These are phyloP conservation scores for Tetrastigma voinierianum DNA, from an alignment of 164 flowering plant genomes.

Conservation along the genomic window DNA sequence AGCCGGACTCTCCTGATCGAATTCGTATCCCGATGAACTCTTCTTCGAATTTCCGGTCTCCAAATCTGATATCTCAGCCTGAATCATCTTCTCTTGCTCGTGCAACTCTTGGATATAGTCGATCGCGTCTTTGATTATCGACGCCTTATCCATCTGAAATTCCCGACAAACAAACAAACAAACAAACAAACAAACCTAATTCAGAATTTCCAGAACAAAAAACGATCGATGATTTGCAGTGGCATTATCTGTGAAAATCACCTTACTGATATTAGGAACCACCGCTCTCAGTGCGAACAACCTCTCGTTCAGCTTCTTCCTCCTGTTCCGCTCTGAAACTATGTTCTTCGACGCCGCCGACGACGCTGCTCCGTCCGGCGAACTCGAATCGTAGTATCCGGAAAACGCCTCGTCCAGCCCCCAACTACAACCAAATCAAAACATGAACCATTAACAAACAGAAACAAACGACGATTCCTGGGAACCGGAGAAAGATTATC, in stretches of 20 bases:
- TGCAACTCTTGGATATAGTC: conserved; percentile 73
- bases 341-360: conserved; percentile 68
- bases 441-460: not conserved
- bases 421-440: conserved; percentile 23
- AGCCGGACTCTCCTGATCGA: conserved; percentile 18
- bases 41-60: conserved; percentile 42
- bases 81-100: conserved; percentile 53
- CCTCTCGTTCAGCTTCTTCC: conserved; percentile 80
- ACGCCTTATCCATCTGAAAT: conserved; percentile 85
- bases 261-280: conserved; percentile 92
- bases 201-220: no score
- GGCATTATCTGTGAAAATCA: conserved; percentile 3
- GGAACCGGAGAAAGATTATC: not conserved
- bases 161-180: no score
- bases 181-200: no score
- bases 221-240: no score
- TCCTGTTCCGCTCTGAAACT: conserved; percentile 78
- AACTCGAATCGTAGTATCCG: conserved; percentile 74
- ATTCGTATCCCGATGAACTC: not conserved
- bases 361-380: conserved; percentile 73
- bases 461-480: no score
- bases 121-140: conserved; percentile 79
- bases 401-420: conserved; percentile 61
- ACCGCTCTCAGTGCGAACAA: conserved; percentile 81
- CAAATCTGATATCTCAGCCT: conserved; percentile 52